Conservation (phyloP, 306 rosid species). For the Begonia loranthoides region DNA sequence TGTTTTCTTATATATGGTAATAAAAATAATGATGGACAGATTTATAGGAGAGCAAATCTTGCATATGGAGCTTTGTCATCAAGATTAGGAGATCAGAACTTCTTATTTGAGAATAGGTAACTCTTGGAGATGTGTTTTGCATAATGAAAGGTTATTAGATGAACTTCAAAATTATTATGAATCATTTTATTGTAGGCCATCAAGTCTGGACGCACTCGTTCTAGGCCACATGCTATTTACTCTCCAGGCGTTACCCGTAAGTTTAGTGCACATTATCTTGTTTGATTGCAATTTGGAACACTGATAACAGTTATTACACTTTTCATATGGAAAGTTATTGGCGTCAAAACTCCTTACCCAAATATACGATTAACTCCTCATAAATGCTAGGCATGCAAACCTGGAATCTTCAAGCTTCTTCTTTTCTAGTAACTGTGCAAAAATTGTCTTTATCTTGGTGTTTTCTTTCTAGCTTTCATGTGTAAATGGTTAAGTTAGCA, state of each 20-base stretch:
- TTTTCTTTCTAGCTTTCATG: background rate
- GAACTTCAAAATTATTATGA: background rate
- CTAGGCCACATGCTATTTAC: slow-evolving; percentile 60
- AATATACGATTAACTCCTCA: background rate
- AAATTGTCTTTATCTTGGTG: too few relatives aligned
- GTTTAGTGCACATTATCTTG: slow-evolving; percentile 13
- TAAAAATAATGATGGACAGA: slow-evolving; percentile 42
- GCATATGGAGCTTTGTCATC: slow-evolving; percentile 64
- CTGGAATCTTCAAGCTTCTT: too few relatives aligned
- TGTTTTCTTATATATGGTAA: too few relatives aligned
- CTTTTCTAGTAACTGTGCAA: too few relatives aligned
- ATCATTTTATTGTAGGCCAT: slow-evolving; percentile 39
- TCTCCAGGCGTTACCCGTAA: slow-evolving; percentile 85
- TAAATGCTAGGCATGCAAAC: background rate
- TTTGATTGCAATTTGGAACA: background rate
- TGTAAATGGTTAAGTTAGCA: too few relatives aligned
- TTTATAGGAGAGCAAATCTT: slow-evolving; percentile 50
- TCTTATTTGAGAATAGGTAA: slow-evolving; percentile 65
- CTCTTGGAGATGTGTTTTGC: slow-evolving; percentile 12
- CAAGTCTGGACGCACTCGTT: slow-evolving; percentile 88
- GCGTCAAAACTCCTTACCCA: background rate
- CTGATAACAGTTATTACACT: background rate
- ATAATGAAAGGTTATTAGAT: background rate
- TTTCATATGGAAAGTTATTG: background rate
- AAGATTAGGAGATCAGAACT: slow-evolving; percentile 53